Evolutionary conservation across 2,329 filamentous ascomycete genomes (phyloP).

Genomic region (Talaromyces piceae): DNA sequence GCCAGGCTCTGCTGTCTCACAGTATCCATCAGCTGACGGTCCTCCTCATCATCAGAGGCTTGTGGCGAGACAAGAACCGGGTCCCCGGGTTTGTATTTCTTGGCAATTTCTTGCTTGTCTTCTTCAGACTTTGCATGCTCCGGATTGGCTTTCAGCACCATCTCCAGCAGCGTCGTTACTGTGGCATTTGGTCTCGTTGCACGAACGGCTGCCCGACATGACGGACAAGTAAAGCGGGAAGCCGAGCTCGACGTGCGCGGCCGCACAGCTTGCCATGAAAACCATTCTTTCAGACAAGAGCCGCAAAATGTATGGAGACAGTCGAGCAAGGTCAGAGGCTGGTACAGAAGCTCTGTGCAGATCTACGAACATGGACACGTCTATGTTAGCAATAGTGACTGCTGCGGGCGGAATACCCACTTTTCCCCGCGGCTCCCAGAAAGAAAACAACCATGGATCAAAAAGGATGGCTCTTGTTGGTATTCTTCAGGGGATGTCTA

Average conservation of each 20-base stretch:
- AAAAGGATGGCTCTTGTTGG: conserved; percentile 10
- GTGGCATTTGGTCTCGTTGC: conserved; percentile 86
- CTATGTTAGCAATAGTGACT: conserved; percentile 3
- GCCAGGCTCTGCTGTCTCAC: conserved; percentile 67
- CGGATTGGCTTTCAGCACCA: conserved; percentile 75
- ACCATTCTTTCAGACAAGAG: conserved; percentile 94
- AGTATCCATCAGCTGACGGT: conserved; percentile 62
- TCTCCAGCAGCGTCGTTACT: conserved; percentile 81
- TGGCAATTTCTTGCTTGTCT: conserved; percentile 69
- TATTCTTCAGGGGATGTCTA: conserved; percentile 10
- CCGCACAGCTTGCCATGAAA: conserved; percentile 64
- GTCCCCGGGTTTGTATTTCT: conserved; percentile 74
- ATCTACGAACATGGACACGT: conserved; percentile 53
- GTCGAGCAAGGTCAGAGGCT: conserved; percentile 83
- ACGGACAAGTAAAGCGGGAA: conserved; percentile 75
- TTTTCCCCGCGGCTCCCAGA: conserved; percentile 6
- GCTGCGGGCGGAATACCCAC: conserved; percentile 1
- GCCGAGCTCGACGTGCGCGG: conserved; percentile 40
- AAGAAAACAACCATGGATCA: conserved; percentile 4
- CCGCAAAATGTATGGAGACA: conserved; percentile 96
- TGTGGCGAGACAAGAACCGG: conserved; percentile 58
- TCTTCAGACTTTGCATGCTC: conserved; percentile 59
- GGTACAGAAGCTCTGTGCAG: conserved; percentile 89
- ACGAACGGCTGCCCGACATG: conserved; percentile 79
- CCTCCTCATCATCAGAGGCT: conserved; percentile 49